Base-by-base conservation (phyloP, 148 eudicot species). In the Bassia scoparia region DNA sequence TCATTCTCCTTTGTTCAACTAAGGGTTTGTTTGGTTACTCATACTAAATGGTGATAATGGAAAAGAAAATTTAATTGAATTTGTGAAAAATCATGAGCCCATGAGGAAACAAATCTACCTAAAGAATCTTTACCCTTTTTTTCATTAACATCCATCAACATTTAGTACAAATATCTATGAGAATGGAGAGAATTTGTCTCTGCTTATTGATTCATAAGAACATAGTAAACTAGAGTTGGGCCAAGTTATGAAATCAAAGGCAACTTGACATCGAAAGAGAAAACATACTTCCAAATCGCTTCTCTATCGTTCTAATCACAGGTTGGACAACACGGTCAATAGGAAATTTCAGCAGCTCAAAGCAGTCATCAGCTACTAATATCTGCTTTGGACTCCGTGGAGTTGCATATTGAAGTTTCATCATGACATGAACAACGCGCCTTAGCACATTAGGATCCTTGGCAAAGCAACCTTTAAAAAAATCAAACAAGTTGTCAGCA, bases 311-410 rank as follows among this genome's bases (percentile, higher is more conserved):
- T 76, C 82, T 87, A 71, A 86, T 77, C 72, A 92, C 89, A 43
- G 82, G 85, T 74, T 83, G 84, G 46, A 83, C 69, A 62, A 90
- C 60, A 63, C 82, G 85, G 50, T 84, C 92, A 68, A 78, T 77
- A 71, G 89, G 84, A 75, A 78, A 46, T 61, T 85, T 86, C 61
- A 76, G 71, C 66, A 86, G 83, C 75, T 90, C 86, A 85, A 96
- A 92, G 79, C 92, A 90, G 74, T 96, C 99, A 85, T 92, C 92
- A 20, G 99, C 97, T 27, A 96, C 82, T 38, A 90, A 61, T 60
- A 96, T 74, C 71, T 74, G 88, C 80, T 90, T 80, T 6, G 99
- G 99, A 80, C 79, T 96, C 35, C 90, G 89, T 73, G 83, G 90
- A 74, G 83, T 70, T 23, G 87, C 79, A 82, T 82, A 85, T 55